Evolutionary conservation across 2,329 filamentous ascomycete species (phyloP).

Genomic region (Pyrenochaeta sp.): DNA sequence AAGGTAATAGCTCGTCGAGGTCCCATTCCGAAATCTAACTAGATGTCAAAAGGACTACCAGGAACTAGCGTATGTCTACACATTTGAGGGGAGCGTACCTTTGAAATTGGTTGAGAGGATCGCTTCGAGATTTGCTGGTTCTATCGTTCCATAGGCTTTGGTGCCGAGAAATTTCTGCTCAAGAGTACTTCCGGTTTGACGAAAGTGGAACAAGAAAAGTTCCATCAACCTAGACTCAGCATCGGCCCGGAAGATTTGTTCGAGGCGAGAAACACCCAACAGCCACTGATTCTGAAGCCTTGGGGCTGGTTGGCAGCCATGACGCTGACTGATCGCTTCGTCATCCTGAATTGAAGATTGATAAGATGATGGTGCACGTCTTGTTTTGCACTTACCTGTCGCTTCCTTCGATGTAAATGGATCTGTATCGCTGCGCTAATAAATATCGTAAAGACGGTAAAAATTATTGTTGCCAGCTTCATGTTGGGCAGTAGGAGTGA

Average conservation of each 20-base stretch:
- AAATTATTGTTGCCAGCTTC: too few species aligned
- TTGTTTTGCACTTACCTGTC: too few species aligned
- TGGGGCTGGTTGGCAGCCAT: slow-evolving; percentile 26
- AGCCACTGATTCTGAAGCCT: slow-evolving; percentile 26
- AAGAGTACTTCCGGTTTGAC: slow-evolving; percentile 40
- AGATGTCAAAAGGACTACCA: too few species aligned
- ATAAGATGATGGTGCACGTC: too few species aligned
- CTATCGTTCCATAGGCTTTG: slow-evolving; percentile 28
- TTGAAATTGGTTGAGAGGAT: slow-evolving; percentile 29
- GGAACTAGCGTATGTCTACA: too few species aligned
- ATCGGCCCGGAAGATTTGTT: slow-evolving; percentile 29
- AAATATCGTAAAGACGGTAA: too few species aligned
- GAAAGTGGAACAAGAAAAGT: slow-evolving; percentile 43
- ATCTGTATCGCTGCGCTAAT: too few species aligned
- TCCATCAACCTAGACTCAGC: slow-evolving; percentile 34
- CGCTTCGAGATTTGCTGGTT: slow-evolving; percentile 33
- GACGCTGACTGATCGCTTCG: slow-evolving; percentile 14
- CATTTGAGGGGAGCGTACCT: too few species aligned
- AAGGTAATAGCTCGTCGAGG: slow-evolving; percentile 42
- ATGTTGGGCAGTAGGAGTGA: too few species aligned
- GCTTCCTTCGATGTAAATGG: too few species aligned
- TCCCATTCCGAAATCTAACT: slow-evolving; percentile 49
- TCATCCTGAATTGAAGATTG: too few species aligned
- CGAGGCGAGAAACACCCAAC: slow-evolving; percentile 27
- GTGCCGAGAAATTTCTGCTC: slow-evolving; percentile 29